Evolutionary conservation across 2,329 filamentous ascomycete species (phyloP).

Genomic region (Teratosphaeria zuluensis): DNA sequence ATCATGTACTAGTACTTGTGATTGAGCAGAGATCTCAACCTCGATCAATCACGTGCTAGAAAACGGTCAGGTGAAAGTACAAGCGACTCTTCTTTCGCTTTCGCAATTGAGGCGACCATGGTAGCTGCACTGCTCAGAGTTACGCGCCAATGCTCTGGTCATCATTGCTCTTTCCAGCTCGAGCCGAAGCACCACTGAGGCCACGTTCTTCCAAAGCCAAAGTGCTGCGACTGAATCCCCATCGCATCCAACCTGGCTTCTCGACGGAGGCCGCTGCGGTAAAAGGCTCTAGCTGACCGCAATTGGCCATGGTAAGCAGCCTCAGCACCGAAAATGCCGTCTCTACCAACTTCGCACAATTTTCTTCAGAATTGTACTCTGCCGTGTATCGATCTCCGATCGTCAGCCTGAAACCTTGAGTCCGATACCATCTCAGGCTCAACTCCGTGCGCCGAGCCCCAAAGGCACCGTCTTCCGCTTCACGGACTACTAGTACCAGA

Average conservation of each 20-base stretch:
- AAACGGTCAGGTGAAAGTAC: too few relatives aligned
- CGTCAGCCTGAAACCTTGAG: background rate
- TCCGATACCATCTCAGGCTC: background rate
- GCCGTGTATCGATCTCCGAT: background rate
- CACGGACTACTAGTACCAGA: constrained; percentile 1
- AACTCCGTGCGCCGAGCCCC: constrained; percentile 10
- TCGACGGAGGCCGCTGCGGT: background rate
- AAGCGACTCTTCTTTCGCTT: background rate
- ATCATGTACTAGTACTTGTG: background rate
- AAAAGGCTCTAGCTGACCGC: constrained; percentile 1
- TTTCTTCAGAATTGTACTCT: background rate
- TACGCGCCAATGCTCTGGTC: too few relatives aligned
- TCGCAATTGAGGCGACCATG: too few relatives aligned
- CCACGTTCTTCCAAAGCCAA: background rate
- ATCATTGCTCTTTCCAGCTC: too few relatives aligned
- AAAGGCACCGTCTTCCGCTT: constrained; percentile 10
- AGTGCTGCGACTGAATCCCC: background rate
- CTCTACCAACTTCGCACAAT: background rate
- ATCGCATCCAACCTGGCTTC: background rate
- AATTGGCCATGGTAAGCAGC: constrained; percentile 1
- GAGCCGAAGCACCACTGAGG: background rate
- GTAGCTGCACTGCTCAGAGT: too few relatives aligned
- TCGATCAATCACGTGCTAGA: background rate
- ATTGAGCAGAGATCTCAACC: background rate
- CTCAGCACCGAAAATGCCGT: background rate